A percentile compares a stretch with the other conserved stretches of the same genome.
Conservation (phyloP, 1,284 basidiomycete genomes). For the Ceratobasidium sp. region DNA sequence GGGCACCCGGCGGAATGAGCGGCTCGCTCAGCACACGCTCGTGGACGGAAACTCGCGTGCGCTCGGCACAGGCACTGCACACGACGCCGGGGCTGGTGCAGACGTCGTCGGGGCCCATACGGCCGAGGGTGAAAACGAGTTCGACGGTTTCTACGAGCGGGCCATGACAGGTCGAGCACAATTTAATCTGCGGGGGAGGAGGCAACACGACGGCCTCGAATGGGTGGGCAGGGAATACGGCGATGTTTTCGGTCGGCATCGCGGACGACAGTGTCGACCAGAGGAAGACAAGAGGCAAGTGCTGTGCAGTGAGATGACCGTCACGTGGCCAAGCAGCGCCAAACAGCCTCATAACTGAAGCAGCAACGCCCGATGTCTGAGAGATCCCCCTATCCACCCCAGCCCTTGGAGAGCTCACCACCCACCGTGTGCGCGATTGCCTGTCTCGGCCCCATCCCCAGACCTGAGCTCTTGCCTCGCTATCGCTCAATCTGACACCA, state of each 20-base stretch:
- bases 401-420: neutral
- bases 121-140: slow-evolving; percentile 25
- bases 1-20: slow-evolving; percentile 37
- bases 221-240: neutral
- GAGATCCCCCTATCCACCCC: slow-evolving; percentile 16
- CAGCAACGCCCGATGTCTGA: neutral
- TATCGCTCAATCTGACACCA: neutral
- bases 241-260: slow-evolving; percentile 34
- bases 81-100: slow-evolving; percentile 28
- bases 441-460: neutral
- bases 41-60: slow-evolving; percentile 3
- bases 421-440: neutral
- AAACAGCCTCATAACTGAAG: neutral
- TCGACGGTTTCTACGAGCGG: slow-evolving; percentile 44
- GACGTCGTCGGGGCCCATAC: slow-evolving; percentile 41
- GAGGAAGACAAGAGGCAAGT: neutral
- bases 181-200: slow-evolving; percentile 45
- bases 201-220: neutral
- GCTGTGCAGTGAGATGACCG: slow-evolving; percentile 4
- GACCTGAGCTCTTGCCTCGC: too few relatives aligned
- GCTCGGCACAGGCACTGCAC: slow-evolving; percentile 24
- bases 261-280: neutral
- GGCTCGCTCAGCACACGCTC: slow-evolving; percentile 48
- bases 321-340: slow-evolving; percentile 5
- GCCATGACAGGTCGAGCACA: slow-evolving; percentile 47